A percentile compares a stretch with the other conserved stretches of the same genome.
Evolutionary conservation across 495 filamentous ascomycete genomes (phyloP).

Genomic region (Penicillium silybi): DNA sequence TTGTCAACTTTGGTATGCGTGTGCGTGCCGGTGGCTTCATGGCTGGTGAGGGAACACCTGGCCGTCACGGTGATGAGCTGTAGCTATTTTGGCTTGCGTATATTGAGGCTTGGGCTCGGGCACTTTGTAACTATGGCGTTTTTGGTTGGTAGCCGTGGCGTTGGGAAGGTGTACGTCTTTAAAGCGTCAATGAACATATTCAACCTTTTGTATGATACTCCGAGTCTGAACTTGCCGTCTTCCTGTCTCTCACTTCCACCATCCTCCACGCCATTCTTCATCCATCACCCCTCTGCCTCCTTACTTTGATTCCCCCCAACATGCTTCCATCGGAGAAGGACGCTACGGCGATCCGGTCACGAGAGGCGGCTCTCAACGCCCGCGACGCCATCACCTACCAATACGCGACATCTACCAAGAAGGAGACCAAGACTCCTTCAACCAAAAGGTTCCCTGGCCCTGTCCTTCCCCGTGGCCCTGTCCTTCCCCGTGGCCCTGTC

Average conservation of each 20-base stretch:
- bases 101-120: neutral
- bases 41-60: slow-evolving; percentile 4
- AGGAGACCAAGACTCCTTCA: neutral
- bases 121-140: neutral
- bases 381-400: neutral
- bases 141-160: neutral
- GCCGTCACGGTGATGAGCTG: slow-evolving; percentile 17
- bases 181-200: neutral
- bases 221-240: no score
- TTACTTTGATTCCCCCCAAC: neutral
- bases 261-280: neutral
- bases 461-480: no score
- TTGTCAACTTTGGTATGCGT: slow-evolving; percentile 65
- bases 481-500: no score
- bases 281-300: neutral
- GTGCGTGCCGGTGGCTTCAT: slow-evolving; percentile 34
- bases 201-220: no score
- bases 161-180: neutral
- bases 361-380: neutral
- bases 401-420: neutral
- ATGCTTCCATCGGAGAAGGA: neutral
- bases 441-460: neutral
- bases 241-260: no score
- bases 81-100: slow-evolving; percentile 1
- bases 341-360: no score